These are phyloP conservation scores for Poa annua DNA, from an alignment of 176 grass and related monocot species.

Conservation along the genomic window DNA sequence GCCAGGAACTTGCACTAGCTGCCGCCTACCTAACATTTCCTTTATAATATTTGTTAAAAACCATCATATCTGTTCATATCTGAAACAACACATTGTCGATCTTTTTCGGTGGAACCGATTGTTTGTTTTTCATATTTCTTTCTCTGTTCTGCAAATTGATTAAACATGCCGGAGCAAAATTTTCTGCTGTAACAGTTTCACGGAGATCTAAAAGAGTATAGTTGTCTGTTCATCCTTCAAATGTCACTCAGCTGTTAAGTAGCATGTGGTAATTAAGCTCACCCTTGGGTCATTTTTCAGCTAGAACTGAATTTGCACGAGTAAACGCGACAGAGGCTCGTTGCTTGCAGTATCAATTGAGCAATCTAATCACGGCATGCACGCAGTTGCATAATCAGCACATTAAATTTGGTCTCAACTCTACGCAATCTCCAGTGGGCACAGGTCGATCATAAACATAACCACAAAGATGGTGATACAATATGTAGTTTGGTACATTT, in stretches of 20 bases:
- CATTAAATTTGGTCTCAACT: background rate
- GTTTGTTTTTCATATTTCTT: background rate
- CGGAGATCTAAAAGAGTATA: background rate
- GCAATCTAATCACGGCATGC: background rate
- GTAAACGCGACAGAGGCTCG: background rate
- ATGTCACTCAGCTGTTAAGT: background rate
- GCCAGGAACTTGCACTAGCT: background rate
- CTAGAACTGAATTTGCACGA: background rate
- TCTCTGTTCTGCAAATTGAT: background rate
- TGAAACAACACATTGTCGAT: background rate
- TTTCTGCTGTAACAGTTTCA: background rate
- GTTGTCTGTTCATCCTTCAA: background rate
- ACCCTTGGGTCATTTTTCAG: constrained; percentile 14
- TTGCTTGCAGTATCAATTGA: background rate
- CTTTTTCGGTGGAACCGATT: background rate
- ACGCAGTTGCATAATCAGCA: background rate
- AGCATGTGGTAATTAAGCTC: background rate
- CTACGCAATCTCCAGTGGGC: constrained; percentile 19
- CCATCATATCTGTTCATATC: constrained; percentile 6
- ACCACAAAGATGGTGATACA: background rate
- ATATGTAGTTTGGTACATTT: too few species aligned
- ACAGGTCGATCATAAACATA: background rate
- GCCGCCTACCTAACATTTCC: constrained; percentile 25
- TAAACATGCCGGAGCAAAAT: background rate
- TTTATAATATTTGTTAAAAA: background rate